phyloP scores from a whole-genome alignment of 2,329 filamentous ascomycete species.

The Epichloe hybrida region DNA sequence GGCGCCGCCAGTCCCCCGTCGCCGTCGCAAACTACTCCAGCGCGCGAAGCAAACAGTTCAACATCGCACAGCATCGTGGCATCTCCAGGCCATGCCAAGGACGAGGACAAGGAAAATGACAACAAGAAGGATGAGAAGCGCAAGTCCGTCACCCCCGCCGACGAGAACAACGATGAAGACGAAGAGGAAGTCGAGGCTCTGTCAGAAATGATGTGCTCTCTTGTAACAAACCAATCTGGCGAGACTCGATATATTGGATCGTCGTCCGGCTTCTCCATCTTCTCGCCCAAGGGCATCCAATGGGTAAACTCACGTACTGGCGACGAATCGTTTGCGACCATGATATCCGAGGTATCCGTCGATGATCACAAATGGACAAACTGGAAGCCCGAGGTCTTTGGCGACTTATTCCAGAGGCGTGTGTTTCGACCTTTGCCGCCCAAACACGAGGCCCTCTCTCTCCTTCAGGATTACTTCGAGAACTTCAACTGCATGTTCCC shows the following conservation, averaged over 20 bases:
- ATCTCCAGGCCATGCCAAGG: constrained; percentile 33
- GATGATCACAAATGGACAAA: constrained; percentile 94
- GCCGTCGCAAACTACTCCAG: constrained; percentile 32
- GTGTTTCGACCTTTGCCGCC: constrained; percentile 74
- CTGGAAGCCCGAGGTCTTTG: constrained; percentile 96
- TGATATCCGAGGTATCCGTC: constrained; percentile 83
- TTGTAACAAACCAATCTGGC: constrained; percentile 88
- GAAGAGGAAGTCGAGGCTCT: constrained; percentile 68
- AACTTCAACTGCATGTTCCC: constrained; percentile 99
- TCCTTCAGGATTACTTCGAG: constrained; percentile 89
- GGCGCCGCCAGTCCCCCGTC: constrained; percentile 34
- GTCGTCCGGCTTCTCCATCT: constrained; percentile 96
- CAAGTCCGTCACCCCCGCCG: constrained; percentile 22
- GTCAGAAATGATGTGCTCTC: constrained; percentile 97
- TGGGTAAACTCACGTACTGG: constrained; percentile 98
- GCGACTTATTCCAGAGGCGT: constrained; percentile 75
- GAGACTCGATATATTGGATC: constrained; percentile 98
- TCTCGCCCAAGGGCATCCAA: constrained; percentile 93
- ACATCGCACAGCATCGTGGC: constrained; percentile 41
- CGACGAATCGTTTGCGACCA: constrained; percentile 86
- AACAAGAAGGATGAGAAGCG: constrained; percentile 12
- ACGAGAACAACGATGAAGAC: constrained; percentile 29
- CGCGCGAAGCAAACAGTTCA: constrained; percentile 27
- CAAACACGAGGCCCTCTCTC: constrained; percentile 75
- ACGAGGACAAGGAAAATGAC: constrained; percentile 16